Evolutionary conservation across 2,329 filamentous ascomycete species (phyloP).

Genomic region (Madurella fahalii): DNA sequence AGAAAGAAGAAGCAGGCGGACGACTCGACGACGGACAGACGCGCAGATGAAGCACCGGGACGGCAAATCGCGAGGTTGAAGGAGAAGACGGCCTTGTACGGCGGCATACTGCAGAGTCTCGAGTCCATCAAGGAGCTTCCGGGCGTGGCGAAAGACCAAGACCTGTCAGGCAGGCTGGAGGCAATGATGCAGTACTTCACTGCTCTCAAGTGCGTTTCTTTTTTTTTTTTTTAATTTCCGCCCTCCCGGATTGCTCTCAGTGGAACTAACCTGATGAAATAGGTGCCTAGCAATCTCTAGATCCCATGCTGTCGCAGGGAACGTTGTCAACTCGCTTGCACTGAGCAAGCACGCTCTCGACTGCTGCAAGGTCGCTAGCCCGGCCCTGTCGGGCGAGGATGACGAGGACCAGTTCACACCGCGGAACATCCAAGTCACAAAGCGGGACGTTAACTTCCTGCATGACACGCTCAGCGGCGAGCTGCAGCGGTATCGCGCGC

Average conservation of each 20-base stretch:
- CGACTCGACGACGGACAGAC: conserved; percentile 33
- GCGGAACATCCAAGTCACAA: conserved; percentile 64
- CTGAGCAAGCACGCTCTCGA: conserved; percentile 70
- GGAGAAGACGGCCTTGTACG: conserved; percentile 85
- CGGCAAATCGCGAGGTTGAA: conserved; percentile 75
- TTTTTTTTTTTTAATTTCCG: too few species aligned
- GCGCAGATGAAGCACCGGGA: conserved; percentile 63
- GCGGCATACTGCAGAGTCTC: conserved; percentile 84
- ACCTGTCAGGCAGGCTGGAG: conserved; percentile 72
- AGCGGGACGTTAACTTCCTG: conserved; percentile 55
- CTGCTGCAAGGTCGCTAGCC: conserved; percentile 51
- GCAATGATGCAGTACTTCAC: conserved; percentile 79
- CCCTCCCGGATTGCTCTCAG: background rate
- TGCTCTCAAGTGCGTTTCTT: conserved; percentile 68
- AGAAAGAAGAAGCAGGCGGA: conserved; percentile 43
- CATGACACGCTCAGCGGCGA: conserved; percentile 62
- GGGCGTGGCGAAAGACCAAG: conserved; percentile 79
- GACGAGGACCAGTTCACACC: conserved; percentile 42
- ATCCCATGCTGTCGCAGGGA: conserved; percentile 71
- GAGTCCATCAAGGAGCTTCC: conserved; percentile 86
- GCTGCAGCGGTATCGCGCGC: conserved; percentile 74
- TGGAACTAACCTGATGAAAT: conserved; percentile 13
- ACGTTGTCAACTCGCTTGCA: conserved; percentile 76
- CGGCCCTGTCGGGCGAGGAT: conserved; percentile 41
- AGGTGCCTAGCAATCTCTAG: conserved; percentile 77